Percentiles rank a stretch among this genome's conserved stretches.
phyloP scores from a whole-genome alignment of 805 yeast genomes.

The Tetrapisispora taiwanensis region DNA sequence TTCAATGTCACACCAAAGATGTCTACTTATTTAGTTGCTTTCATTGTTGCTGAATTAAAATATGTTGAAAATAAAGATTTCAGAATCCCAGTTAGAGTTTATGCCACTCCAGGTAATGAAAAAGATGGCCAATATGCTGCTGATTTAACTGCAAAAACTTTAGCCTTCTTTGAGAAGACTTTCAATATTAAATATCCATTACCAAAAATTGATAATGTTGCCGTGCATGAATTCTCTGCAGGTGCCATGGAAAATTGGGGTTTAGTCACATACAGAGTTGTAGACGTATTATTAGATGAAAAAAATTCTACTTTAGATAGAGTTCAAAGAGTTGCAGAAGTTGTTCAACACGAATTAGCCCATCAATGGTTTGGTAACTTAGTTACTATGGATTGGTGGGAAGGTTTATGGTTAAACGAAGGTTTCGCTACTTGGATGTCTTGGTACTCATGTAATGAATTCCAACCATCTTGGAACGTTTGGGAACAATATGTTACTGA shows the following conservation, averaged over 20 bases:
- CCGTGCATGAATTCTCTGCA: conserved; percentile 73
- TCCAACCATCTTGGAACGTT: conserved; percentile 78
- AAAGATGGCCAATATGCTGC: conserved; percentile 64
- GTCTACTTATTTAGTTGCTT: conserved; percentile 81
- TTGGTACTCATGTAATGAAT: conserved; percentile 68
- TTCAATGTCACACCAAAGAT: conserved; percentile 73
- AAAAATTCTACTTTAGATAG: conserved; percentile 53
- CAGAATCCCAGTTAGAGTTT: conserved; percentile 69
- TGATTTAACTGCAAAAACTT: conserved; percentile 63
- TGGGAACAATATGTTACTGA: conserved; percentile 78
- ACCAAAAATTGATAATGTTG: conserved; percentile 75
- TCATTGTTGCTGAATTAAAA: conserved; percentile 70
- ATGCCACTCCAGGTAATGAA: conserved; percentile 70
- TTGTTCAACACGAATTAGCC: conserved; percentile 80
- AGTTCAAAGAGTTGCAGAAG: conserved; percentile 71
- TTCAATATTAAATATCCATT: conserved; percentile 70
- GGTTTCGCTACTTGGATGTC: conserved; percentile 91
- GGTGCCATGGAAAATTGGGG: conserved; percentile 92
- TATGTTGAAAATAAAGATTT: conserved; percentile 58
- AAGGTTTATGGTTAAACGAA: conserved; percentile 80
- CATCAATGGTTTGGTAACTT: conserved; percentile 90
- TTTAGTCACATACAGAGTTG: conserved; percentile 67
- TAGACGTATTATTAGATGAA: conserved; percentile 64
- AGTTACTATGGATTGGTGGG: conserved; percentile 92
- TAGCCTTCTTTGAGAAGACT: conserved; percentile 59